Evolutionary conservation across 2,329 filamentous ascomycete genomes (phyloP), one percentile per base, ranked within the genome.

Genomic region (Hypoxylon sp.): DNA sequence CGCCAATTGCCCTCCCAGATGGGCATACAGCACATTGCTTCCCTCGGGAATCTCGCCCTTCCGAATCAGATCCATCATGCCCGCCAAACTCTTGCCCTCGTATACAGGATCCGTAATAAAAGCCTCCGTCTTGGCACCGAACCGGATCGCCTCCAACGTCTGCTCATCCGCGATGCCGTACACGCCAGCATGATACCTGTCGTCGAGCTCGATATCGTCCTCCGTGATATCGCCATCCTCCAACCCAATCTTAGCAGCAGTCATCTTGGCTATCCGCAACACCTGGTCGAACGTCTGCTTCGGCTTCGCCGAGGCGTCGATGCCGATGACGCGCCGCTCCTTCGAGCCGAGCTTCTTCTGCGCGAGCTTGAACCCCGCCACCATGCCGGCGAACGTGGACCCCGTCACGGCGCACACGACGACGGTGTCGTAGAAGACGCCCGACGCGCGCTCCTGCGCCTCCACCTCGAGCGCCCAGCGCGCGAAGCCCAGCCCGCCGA

Each of bases 31-130:
- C 30, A 92, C 86, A 71, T 90, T 91, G n/a, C 87, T 87, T 0
- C 83, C 83, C 2, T 78, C 76, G 0, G 74, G 40, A 61, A 92
- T 87, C 75, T 89, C 86, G 0, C 85, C 89, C 52, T 84, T 86
- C 67, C 80, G 83, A 16, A 91, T 86, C 80, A 92, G 78, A 74
- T 89, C 88, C 70, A 92, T 86, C 88, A 92, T 84, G 0, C 90
- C 90, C 3, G 89, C 89, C 75, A 93, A 78, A 70, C 87, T 91
- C 84, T 93, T 93, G 0, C 91, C 91, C 78, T 92, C 90, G 72
- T 93, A 93, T 1, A 93, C 90, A 0, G 90, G 90, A 73, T 93
- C 90, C 0, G 89, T 92, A 67, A 93, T 90, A 71, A 93, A 89
- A 0, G 85, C 90, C 79, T 93, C 91, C 0, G 87, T 91, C 62